A percentile compares a stretch with the other conserved stretches of the same genome.
Evolutionary conservation across 2,329 filamentous ascomycete genomes (phyloP).

Genomic region (Trichoderma endophyticum): DNA sequence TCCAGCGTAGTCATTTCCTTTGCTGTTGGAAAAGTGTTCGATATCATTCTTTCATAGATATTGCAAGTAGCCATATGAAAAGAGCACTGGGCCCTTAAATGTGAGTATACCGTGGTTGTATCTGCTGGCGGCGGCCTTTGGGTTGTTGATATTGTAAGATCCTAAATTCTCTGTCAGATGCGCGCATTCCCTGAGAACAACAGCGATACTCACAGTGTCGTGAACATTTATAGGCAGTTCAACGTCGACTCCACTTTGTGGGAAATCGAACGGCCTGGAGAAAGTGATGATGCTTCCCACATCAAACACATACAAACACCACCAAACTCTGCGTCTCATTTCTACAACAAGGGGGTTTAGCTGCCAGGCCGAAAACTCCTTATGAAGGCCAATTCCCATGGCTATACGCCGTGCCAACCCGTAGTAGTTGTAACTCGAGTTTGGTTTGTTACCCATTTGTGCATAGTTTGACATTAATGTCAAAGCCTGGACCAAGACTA

Average conservation of each 20-base stretch:
- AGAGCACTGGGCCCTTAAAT: not conserved
- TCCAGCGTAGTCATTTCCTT: not conserved
- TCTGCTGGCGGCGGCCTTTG: not conserved
- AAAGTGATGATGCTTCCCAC: slow-evolving; percentile 47
- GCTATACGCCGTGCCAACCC: slow-evolving; percentile 47
- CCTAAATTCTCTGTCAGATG: not conserved
- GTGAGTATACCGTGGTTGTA: not conserved
- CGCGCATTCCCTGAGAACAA: not conserved
- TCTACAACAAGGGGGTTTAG: slow-evolving; percentile 18
- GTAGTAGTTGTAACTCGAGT: slow-evolving; percentile 47
- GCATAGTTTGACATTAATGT: slow-evolving; percentile 39
- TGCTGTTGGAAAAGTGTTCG: not conserved
- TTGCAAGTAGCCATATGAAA: not conserved
- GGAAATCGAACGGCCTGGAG: not conserved
- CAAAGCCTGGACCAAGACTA: slow-evolving; percentile 32
- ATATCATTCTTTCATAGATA: not conserved
- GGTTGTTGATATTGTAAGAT: not conserved
- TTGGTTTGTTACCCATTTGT: slow-evolving; percentile 47
- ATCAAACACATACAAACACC: slow-evolving; percentile 44
- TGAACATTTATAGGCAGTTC: not conserved
- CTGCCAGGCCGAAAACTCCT: slow-evolving; percentile 32
- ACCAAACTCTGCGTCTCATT: slow-evolving; percentile 41
- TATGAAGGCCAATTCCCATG: slow-evolving; percentile 44
- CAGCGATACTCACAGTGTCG: not conserved
- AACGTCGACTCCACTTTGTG: not conserved